Conservation (phyloP, 2,329 filamentous ascomycete genomes). For the Pseudogymnoascus sp. region DNA sequence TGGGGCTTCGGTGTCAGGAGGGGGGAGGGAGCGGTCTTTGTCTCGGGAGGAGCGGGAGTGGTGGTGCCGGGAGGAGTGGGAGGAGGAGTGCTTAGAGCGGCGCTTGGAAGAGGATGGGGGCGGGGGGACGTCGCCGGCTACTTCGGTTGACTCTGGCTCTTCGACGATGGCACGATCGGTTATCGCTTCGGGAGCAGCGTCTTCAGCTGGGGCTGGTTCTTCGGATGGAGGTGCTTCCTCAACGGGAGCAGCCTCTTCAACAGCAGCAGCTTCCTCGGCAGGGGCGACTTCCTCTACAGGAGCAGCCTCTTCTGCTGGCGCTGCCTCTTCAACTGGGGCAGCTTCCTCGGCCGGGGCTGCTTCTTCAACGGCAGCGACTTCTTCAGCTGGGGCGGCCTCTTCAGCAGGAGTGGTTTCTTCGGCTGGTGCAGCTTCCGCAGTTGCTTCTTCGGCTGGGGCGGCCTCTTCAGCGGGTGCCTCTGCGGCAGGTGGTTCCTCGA, state of each 20-base stretch:
- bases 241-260: not conserved
- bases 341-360: not conserved
- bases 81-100: constrained; percentile 6
- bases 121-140: constrained; percentile 12
- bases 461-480: no score
- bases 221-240: constrained; percentile 8
- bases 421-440: no score
- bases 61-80: not conserved
- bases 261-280: not conserved
- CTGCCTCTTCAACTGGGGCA: constrained; percentile 16
- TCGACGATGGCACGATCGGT: constrained; percentile 21
- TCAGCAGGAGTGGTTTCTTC: no score
- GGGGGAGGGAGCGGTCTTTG: constrained; percentile 11
- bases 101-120: constrained; percentile 9
- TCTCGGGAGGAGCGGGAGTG: not conserved
- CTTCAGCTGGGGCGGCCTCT: not conserved
- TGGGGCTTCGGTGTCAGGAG: constrained; percentile 17
- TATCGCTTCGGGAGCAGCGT: not conserved
- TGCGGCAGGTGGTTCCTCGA: no score
- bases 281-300: not conserved
- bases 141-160: constrained; percentile 20
- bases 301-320: constrained; percentile 13
- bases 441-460: no score
- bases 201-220: constrained; percentile 11
- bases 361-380: not conserved